phyloP scores from a whole-genome alignment of 2,329 filamentous ascomycete genomes.

The Fusarium dimerum region DNA sequence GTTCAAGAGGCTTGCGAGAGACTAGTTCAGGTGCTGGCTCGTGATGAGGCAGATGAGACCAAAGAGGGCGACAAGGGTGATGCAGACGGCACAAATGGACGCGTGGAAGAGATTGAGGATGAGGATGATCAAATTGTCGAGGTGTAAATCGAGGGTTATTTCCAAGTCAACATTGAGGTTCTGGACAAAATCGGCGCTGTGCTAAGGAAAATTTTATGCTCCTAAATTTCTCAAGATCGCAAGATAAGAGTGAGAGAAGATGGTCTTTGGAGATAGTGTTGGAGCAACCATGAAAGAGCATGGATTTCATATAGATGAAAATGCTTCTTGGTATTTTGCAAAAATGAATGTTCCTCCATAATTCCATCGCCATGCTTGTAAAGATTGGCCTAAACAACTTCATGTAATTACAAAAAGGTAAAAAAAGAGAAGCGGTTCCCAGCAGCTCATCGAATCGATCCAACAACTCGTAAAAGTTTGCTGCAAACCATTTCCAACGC shows the following conservation, averaged over 20 bases:
- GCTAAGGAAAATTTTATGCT: background rate
- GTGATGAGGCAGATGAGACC: conserved; percentile 63
- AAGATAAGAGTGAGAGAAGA: no score
- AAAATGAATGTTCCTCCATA: background rate
- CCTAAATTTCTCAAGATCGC: no score
- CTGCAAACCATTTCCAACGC: background rate
- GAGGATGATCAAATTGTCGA: conserved; percentile 58
- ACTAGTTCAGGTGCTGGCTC: conserved; percentile 84
- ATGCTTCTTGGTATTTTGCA: background rate
- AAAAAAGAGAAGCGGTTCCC: background rate
- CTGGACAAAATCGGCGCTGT: background rate
- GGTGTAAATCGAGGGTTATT: conserved; percentile 39
- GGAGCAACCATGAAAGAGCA: background rate
- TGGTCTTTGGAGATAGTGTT: background rate
- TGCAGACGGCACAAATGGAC: conserved; percentile 42
- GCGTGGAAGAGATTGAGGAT: conserved; percentile 46
- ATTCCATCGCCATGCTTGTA: background rate
- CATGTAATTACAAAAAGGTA: background rate
- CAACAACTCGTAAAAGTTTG: background rate
- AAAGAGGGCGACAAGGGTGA: conserved; percentile 33
- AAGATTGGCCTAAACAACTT: background rate
- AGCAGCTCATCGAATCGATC: background rate
- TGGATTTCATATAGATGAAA: background rate
- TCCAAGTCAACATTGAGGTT: no score
- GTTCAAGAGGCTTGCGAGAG: conserved; percentile 86